Conservation (phyloP, 257 asterid genomes). For the Gentiana dahurica region DNA sequence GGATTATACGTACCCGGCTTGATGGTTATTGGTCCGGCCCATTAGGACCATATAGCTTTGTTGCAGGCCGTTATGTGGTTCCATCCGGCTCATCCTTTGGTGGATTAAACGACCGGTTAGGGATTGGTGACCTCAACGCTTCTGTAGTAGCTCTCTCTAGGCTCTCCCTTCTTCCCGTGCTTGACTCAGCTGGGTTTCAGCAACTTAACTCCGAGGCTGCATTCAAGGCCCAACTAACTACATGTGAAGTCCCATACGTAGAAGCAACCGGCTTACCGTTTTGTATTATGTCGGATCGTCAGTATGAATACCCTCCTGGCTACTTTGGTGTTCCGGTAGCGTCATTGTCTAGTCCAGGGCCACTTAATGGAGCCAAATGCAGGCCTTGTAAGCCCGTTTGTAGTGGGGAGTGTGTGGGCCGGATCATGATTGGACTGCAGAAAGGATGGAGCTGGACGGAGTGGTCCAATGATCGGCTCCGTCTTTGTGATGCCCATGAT, state of each 20-base stretch:
- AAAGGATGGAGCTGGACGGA: conserved; percentile 81
- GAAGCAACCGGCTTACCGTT: conserved; percentile 46
- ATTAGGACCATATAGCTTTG: conserved; percentile 39
- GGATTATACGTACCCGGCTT: conserved; percentile 83
- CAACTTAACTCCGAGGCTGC: conserved; percentile 79
- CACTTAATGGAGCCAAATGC: conserved; percentile 79
- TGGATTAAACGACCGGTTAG: conserved; percentile 92
- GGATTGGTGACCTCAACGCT: conserved; percentile 69
- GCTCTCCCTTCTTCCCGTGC: conserved; percentile 55
- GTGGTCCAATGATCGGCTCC: conserved; percentile 45
- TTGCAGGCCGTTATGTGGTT: conserved; percentile 59
- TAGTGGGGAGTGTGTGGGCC: conserved; percentile 51
- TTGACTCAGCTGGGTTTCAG: conserved; percentile 44
- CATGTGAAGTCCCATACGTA: conserved; percentile 29
- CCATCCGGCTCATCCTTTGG: conserved; percentile 84
- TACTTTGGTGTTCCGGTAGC: conserved; percentile 75
- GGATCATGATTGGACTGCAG: conserved; percentile 38
- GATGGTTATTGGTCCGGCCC: conserved; percentile 84
- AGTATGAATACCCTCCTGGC: conserved; percentile 50
- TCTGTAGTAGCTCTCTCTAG: conserved; percentile 81
- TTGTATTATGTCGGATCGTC: conserved; percentile 73
- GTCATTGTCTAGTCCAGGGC: conserved; percentile 66
- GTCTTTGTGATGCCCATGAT: conserved; percentile 67
- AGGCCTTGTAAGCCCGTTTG: conserved; percentile 76
- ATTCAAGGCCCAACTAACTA: conserved; percentile 71